These are phyloP conservation scores for Trichoderma sp. DNA, from an alignment of 2,329 filamentous ascomycete genomes.

Conservation along the genomic window DNA sequence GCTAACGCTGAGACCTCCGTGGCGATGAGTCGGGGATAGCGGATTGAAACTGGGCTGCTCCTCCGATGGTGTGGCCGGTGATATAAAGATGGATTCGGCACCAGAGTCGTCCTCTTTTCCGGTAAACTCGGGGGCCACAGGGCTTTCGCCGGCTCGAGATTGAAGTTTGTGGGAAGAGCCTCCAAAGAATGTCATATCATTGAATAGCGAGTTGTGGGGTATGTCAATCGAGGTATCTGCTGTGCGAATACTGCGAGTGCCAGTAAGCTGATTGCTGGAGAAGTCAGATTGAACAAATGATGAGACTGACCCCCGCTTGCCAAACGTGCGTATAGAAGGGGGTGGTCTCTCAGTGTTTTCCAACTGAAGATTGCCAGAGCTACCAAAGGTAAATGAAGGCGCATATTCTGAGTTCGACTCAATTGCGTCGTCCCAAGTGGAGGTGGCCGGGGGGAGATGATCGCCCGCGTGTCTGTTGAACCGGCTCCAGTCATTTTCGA, in stretches of 20 bases:
- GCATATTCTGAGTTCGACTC: conserved; percentile 1
- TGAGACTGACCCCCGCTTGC: conserved; percentile 16
- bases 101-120: conserved; percentile 13
- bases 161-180: conserved; percentile 10
- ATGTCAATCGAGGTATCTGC: conserved; percentile 20
- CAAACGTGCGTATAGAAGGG: background rate
- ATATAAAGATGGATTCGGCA: conserved; percentile 21
- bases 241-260: conserved; percentile 16
- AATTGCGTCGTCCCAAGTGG: conserved; percentile 12
- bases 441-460: background rate
- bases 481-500: conserved; percentile 17
- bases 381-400: conserved; percentile 6
- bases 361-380: background rate
- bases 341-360: background rate
- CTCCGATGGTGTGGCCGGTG: conserved; percentile 9
- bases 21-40: background rate
- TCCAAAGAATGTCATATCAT: conserved; percentile 8
- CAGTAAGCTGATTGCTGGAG: conserved; percentile 6
- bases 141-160: conserved; percentile 14
- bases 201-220: conserved; percentile 8
- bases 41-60: background rate
- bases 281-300: conserved; percentile 14
- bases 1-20: conserved; percentile 3
- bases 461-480: conserved; percentile 12
- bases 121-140: conserved; percentile 5